Conservation (phyloP, 768 basidiomycete species). For the Panellus pusillus region DNA sequence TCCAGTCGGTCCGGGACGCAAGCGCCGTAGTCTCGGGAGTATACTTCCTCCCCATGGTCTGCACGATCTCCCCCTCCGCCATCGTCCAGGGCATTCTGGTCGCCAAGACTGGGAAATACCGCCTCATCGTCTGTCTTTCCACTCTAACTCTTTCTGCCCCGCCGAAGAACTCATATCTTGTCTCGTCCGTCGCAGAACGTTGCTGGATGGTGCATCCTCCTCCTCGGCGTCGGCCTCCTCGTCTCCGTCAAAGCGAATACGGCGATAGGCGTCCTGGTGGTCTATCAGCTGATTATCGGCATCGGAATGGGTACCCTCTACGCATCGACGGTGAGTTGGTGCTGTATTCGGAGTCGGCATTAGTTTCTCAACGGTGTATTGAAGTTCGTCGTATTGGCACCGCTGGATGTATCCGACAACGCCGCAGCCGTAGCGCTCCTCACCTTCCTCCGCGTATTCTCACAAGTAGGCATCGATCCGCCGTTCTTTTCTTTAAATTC, state of each 20-base stretch:
- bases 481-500: too few relatives aligned
- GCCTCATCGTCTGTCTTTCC: constrained; percentile 28
- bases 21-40: constrained; percentile 37
- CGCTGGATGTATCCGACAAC: constrained; percentile 2
- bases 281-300: constrained; percentile 28
- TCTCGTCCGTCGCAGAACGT: background rate
- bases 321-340: constrained; percentile 16
- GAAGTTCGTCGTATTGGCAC: constrained; percentile 1
- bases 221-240: constrained; percentile 38
- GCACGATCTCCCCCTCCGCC: constrained; percentile 36
- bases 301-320: constrained; percentile 28
- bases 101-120: constrained; percentile 25
- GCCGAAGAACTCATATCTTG: background rate
- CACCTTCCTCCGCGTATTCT: constrained; percentile 1
- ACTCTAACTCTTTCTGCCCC: too few relatives aligned
- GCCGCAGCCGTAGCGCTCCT: background rate
- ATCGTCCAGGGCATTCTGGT: constrained; percentile 35
- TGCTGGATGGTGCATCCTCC: constrained; percentile 27
- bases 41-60: constrained; percentile 32
- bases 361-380: background rate
- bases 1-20: constrained; percentile 38
- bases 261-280: constrained; percentile 23
- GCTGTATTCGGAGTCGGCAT: constrained; percentile 19
- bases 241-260: constrained; percentile 28
- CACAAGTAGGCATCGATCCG: too few relatives aligned